These are phyloP conservation scores for Pseudopithomyces chartarum DNA, from an alignment of 2,329 filamentous ascomycete species.

Conservation along the genomic window DNA sequence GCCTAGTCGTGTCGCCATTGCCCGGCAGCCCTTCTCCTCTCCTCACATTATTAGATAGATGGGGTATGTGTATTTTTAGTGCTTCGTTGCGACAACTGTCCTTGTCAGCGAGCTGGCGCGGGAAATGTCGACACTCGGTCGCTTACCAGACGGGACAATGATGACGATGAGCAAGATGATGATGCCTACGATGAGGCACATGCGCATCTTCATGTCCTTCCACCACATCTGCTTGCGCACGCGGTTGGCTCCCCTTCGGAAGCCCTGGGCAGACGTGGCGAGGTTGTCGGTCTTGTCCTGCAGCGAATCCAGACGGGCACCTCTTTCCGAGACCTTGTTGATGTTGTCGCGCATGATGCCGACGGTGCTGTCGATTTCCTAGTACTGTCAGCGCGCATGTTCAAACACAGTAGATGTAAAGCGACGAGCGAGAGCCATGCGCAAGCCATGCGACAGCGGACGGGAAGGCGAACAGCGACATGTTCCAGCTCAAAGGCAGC, in stretches of 20 bases:
- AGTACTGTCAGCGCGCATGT: conserved; percentile 17
- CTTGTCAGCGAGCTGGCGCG: neutral
- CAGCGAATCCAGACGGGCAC: conserved; percentile 82
- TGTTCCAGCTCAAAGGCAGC: conserved; percentile 8
- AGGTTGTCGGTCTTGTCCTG: conserved; percentile 95
- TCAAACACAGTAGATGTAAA: neutral
- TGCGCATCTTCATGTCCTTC: conserved; percentile 99
- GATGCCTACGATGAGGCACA: conserved; percentile 90
- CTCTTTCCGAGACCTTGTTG: conserved; percentile 93
- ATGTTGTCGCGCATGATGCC: conserved; percentile 97
- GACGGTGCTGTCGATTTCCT: conserved; percentile 98
- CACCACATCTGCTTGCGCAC: conserved; percentile 98
- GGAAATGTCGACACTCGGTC: conserved; percentile 14
- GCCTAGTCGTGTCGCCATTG: conserved; percentile 23
- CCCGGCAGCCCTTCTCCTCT: conserved; percentile 22
- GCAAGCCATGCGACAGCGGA: neutral
- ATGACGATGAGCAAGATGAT: conserved; percentile 92
- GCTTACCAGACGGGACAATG: conserved; percentile 88
- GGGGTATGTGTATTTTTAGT: conserved; percentile 31
- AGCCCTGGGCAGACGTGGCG: conserved; percentile 89
- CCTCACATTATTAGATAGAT: conserved; percentile 34
- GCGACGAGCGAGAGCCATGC: neutral
- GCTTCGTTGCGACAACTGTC: conserved; percentile 35
- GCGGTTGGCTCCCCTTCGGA: conserved; percentile 93
- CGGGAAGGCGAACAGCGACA: neutral